Base-by-base conservation (phyloP, 305 asterid genomes). In the Fraxinus dipetala region DNA sequence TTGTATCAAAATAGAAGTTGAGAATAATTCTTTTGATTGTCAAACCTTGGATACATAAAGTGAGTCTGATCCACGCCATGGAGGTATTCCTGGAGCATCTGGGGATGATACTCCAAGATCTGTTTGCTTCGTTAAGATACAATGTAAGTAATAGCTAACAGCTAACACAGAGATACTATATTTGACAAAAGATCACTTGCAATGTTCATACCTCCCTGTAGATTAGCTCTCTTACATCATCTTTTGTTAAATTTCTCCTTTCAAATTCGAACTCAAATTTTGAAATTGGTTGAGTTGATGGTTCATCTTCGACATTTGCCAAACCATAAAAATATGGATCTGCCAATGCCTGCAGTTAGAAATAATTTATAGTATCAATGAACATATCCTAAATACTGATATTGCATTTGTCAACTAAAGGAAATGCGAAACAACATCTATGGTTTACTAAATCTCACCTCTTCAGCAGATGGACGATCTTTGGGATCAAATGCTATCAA, bases 81-180 rank as follows among this genome's bases (percentile, higher is more conserved):
- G 78, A 92, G 93, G 88, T 95, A 89, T 90, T 93, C 98, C 93
- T 92, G 97, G 91, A 93, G 94, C 98, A 95, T 95, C 93, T 92
- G 98, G 70, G 98, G 98, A 88, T 95, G 98, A 90, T 93, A 93
- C 98, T 93, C 98, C 91, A 93, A 93, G 89, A 95, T 93, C 98
- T 95, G 96, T 89, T 85, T 83, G 89, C 85, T 88, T 86, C 70
- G 85, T 86, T 85, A 85, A 87, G 87, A 89, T 86, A 88, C 88
- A 70, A 76, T 13, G 86, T 88, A 87, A 92, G 93, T 81, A 82
- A 83, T 85, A 76, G 85, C 82, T 82, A 82, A 83, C 82, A 74
- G 85, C 82, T 67, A 89, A 38, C 78, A 82, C 86, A 80, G 45
- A 73, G 31, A 84, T 74, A 83, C 69, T 75, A 82, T 73, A 20